Evolutionary conservation across 345 rosid species (phyloP).

Genomic region (Lumnitzera littorea): DNA sequence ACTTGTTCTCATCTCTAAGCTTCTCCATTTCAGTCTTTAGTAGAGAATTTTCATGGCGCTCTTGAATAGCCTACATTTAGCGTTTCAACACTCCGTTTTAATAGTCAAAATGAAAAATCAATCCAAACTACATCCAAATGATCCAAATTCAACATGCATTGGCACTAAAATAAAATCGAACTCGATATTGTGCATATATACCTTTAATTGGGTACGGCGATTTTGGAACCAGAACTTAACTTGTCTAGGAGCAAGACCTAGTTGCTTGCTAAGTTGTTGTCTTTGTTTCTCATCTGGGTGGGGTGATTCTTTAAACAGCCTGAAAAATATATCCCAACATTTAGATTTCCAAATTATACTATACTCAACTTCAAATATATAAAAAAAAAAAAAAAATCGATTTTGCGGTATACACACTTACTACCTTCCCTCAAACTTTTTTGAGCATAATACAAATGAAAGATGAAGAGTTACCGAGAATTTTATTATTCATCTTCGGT

Average conservation of each 20-base stretch:
- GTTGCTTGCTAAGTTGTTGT: conserved; percentile 84
- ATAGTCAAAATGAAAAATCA: not conserved
- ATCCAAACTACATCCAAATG: no score
- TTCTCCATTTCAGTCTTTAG: conserved; percentile 81
- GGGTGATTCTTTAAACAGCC: conserved; percentile 93
- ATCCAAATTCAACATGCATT: no score
- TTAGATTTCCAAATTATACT: no score
- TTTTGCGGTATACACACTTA: no score
- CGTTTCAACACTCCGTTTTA: not conserved
- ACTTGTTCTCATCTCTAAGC: conserved; percentile 75
- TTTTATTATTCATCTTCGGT: no score
- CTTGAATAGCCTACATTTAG: conserved; percentile 70
- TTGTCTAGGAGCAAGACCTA: conserved; percentile 93
- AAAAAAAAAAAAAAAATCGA: no score
- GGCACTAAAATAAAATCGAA: not conserved
- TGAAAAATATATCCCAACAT: conserved; percentile 13
- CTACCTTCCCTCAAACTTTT: no score
- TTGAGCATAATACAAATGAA: no score
- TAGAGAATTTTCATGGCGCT: conserved; percentile 88
- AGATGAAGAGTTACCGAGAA: no score
- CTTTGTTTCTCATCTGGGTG: conserved; percentile 99
- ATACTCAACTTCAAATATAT: no score
- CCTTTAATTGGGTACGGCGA: conserved; percentile 97
- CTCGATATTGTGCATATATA: conserved; percentile 1
- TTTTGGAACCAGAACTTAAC: conserved; percentile 99